A percentile compares a stretch with the other conserved stretches of the same genome.
phyloP scores from a whole-genome alignment of 139 green algal genomes.

The Chlamydomonas sphaeroides region DNA sequence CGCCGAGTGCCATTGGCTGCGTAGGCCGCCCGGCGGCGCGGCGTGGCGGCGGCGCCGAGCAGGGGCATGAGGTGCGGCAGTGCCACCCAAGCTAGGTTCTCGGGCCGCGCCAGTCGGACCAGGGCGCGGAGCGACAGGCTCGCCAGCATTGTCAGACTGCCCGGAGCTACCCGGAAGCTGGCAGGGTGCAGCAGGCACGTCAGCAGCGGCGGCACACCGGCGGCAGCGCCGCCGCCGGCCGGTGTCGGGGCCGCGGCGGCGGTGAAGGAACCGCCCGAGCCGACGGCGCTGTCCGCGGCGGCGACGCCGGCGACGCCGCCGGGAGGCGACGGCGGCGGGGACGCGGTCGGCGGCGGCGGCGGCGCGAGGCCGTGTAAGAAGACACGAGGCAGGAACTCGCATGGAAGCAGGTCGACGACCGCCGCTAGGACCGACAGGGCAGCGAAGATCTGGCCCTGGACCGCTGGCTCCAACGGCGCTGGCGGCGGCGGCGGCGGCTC shows the following conservation, averaged over 20 bases:
- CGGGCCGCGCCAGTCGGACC: constrained; percentile 1
- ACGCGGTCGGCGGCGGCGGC: not conserved
- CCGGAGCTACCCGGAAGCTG: not conserved
- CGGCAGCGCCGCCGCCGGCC: not conserved
- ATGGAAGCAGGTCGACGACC: constrained; percentile 9
- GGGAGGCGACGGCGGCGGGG: not conserved
- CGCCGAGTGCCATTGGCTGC: constrained; percentile 1
- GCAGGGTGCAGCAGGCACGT: not conserved
- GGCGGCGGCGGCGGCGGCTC: not conserved
- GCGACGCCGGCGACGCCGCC: not conserved
- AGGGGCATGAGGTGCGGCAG: constrained; percentile 20
- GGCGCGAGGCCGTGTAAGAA: constrained; percentile 6
- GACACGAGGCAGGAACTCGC: constrained; percentile 10
- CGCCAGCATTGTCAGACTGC: constrained; percentile 8
- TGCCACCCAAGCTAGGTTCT: constrained; percentile 26
- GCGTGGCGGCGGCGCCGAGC: not conserved
- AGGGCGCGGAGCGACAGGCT: not conserved
- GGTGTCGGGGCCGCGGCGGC: not conserved
- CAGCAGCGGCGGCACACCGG: constrained; percentile 19
- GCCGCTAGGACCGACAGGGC: constrained; percentile 7
- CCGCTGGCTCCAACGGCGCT: not conserved
- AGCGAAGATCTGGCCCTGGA: constrained; percentile 19
- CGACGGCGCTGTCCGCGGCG: not conserved
- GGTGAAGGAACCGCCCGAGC: not conserved
- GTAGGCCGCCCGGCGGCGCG: constrained; percentile 6